Conservation (phyloP, 1,284 basidiomycete species). For the Cryptococcus deneoformans region DNA sequence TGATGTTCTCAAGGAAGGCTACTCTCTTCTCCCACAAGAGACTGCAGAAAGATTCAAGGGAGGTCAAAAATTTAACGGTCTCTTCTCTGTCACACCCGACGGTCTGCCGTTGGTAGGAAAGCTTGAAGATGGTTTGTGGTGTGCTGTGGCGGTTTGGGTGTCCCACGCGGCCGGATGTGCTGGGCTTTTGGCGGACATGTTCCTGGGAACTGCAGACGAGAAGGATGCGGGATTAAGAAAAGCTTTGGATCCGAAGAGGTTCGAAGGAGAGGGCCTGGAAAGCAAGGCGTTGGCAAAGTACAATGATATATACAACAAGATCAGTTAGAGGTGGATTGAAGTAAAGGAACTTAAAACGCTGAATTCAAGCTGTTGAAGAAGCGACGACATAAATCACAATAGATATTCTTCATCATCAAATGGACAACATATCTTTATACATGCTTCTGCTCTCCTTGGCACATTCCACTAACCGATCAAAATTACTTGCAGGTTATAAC, state of each 20-base stretch:
- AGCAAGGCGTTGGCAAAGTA: constrained; percentile 19
- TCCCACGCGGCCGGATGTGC: constrained; percentile 25
- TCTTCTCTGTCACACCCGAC: constrained; percentile 32
- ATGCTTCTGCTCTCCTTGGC: not conserved
- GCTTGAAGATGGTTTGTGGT: constrained; percentile 17
- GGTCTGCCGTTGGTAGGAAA: constrained; percentile 24
- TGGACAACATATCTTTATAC: not conserved
- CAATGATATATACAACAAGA: constrained; percentile 30
- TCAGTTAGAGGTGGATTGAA: not conserved
- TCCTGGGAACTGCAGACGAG: constrained; percentile 5
- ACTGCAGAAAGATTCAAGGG: constrained; percentile 13
- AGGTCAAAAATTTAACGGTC: constrained; percentile 21
- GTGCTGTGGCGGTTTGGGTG: constrained; percentile 27
- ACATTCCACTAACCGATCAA: too few relatives aligned
- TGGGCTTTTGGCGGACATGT: constrained; percentile 17
- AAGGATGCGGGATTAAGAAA: constrained; percentile 11
- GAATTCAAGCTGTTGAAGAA: too few relatives aligned
- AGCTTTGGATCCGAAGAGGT: constrained; percentile 34
- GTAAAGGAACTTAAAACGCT: too few relatives aligned
- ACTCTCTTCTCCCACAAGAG: constrained; percentile 9
- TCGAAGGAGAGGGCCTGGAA: constrained; percentile 11
- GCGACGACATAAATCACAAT: too few relatives aligned
- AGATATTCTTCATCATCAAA: not conserved
- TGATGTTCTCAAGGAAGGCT: constrained; percentile 9
- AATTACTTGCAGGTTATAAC: constrained; percentile 42